Percentiles rank a stretch among this genome's conserved stretches.
Evolutionary conservation across 2,329 filamentous ascomycete genomes (phyloP).

Genomic region (Penicillium sp.): DNA sequence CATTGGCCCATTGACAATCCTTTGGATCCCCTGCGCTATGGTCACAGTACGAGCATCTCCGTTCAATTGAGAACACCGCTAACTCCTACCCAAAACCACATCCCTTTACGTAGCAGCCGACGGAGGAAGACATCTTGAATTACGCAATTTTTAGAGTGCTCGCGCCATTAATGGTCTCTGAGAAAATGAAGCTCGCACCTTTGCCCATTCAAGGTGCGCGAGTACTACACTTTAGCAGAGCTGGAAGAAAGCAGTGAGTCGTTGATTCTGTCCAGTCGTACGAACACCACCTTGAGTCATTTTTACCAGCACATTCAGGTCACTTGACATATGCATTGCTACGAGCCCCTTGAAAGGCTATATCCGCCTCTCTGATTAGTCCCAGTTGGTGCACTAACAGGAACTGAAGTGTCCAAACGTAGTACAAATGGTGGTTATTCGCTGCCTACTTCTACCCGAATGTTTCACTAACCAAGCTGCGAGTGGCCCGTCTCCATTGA

Average conservation of each 20-base stretch:
- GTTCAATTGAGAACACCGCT: background rate
- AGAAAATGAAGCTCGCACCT: too few relatives aligned
- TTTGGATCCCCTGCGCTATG: background rate
- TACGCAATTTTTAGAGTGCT: background rate
- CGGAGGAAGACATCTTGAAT: background rate
- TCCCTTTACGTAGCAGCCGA: too few relatives aligned
- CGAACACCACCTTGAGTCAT: background rate
- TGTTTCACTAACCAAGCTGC: too few relatives aligned
- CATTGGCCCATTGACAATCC: background rate
- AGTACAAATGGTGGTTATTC: too few relatives aligned
- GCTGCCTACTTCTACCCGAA: too few relatives aligned
- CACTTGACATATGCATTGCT: too few relatives aligned
- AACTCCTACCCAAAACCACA: background rate
- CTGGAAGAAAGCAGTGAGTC: background rate
- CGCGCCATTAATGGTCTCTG: background rate
- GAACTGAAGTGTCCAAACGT: too few relatives aligned
- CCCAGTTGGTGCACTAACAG: too few relatives aligned
- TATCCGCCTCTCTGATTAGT: too few relatives aligned
- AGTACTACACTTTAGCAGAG: background rate
- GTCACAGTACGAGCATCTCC: background rate
- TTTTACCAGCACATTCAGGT: too few relatives aligned
- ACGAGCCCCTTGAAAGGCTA: too few relatives aligned
- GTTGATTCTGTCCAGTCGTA: background rate
- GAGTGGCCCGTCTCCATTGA: too few relatives aligned
- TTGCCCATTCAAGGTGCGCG: background rate